Evolutionary conservation across 768 basidiomycete genomes (phyloP).

Genomic region (Coprinopsis cinerea): DNA sequence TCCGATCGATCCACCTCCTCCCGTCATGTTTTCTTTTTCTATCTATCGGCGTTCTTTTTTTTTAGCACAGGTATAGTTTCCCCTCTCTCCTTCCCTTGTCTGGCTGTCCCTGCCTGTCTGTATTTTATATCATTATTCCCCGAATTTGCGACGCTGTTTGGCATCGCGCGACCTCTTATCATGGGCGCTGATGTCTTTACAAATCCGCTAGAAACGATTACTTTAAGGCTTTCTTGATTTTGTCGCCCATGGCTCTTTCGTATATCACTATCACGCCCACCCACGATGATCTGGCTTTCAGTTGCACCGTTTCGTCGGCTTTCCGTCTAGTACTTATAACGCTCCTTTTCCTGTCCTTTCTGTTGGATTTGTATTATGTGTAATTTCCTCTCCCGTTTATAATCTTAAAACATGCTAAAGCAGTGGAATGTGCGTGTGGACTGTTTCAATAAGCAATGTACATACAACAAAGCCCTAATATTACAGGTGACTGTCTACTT

Average conservation of each 20-base stretch:
- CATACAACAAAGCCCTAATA: no score
- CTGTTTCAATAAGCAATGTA: not conserved
- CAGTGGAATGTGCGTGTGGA: not conserved
- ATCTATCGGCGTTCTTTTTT: not conserved
- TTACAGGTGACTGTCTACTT: constrained; percentile 5
- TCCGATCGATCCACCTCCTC: constrained; percentile 13
- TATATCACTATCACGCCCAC: no score
- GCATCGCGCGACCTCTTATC: not conserved
- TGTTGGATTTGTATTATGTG: constrained; percentile 2
- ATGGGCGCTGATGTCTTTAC: not conserved
- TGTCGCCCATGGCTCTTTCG: no score
- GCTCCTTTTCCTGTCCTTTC: no score
- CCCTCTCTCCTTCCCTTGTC: constrained; percentile 16
- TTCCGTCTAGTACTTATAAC: no score
- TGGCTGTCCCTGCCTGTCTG: not conserved
- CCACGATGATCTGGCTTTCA: not conserved
- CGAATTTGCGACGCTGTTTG: not conserved
- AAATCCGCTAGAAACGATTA: not conserved
- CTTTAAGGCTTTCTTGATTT: no score
- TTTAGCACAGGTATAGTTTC: constrained; percentile 4
- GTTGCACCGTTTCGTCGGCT: no score
- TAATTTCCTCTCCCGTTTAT: not conserved
- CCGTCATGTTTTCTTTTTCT: constrained; percentile 9
- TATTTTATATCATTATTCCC: not conserved
- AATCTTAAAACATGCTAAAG: not conserved